Evolutionary conservation across 495 filamentous ascomycete species (phyloP), one percentile per base, ranked within the genome.

Genomic region (Hypoxylon crocopeplum): DNA sequence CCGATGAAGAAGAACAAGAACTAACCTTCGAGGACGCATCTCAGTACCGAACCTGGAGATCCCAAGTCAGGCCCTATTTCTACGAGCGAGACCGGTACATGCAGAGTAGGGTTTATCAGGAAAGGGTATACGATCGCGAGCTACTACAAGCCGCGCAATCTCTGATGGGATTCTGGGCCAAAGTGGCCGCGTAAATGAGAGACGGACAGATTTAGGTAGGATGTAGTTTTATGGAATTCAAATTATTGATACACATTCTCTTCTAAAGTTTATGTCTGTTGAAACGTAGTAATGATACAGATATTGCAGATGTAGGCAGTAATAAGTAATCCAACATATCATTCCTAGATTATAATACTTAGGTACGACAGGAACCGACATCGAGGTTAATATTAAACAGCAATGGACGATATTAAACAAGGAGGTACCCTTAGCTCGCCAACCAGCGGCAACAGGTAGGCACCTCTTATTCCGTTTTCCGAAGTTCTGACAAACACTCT

Each of bases 41-140:
- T n/a, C 16, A 32, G 29, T 64, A 64, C 33, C 55, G 46, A 5
- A 8, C 7, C 15, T 63, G 60, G 60, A 63, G 60, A 40, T 22
- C 7, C 1, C 34, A 16, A 8, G 12, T 5, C 3, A 48, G 13
- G 24, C 24, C 11, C 3, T 64, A 50, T 15, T 64, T 64, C n/a
- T 3, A 39, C 2, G 55, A 64, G 13, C 48, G 61, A 2, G 56
- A 64, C 19, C 22, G 44, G 1, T 64, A 64, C 21, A 55, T 64
- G 38, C 55, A 59, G 25, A 45, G 29, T 7, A 54, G 61, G 20
- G 22, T 64, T 11, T 64, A 51, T 27, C 16, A 12, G 0, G 61
- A 64, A 19, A 24, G 39, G 13, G 38, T 12, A 13, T 30, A 24
- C 2, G 56, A 56, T 24, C 45, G 46, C n/a, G 40, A 56, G 13